phyloP scores from a whole-genome alignment of 108 stramenopile genomes.

The Stephanodiscus minutulus region DNA sequence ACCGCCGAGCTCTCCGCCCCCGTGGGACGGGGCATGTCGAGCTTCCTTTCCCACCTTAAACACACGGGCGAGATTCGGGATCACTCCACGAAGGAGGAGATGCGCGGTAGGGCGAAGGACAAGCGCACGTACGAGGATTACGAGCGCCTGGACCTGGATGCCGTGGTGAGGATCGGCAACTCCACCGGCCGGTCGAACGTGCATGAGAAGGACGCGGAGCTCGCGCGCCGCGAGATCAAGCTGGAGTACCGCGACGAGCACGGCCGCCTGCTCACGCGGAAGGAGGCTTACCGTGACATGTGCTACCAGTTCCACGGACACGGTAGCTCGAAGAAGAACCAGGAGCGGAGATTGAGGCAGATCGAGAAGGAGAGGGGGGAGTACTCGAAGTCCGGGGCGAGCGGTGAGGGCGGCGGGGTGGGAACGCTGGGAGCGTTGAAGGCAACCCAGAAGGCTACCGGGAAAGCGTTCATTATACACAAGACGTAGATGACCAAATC shows the following conservation, averaged over 20 bases:
- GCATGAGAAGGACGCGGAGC: conserved; percentile 73
- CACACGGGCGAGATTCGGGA: conserved; percentile 81
- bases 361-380: conserved; percentile 83
- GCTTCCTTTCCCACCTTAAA: conserved; percentile 79
- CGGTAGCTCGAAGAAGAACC: conserved; percentile 92
- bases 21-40: conserved; percentile 79
- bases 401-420: conserved; percentile 45
- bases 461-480: conserved; percentile 90
- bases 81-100: conserved; percentile 74
- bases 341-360: conserved; percentile 83
- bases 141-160: conserved; percentile 65
- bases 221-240: conserved; percentile 87
- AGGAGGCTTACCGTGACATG: conserved; percentile 95
- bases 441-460: conserved; percentile 89
- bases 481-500: conserved; percentile 54
- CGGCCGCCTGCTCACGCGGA: conserved; percentile 90
- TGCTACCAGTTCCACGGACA: conserved; percentile 98
- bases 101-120: conserved; percentile 88
- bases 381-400: conserved; percentile 55
- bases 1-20: conserved; percentile 50
- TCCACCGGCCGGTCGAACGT: conserved; percentile 40
- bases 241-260: conserved; percentile 96
- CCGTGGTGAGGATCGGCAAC: conserved; percentile 82
- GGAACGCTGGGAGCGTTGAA: conserved; percentile 86
- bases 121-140: conserved; percentile 90